A percentile compares a stretch with the other conserved stretches of the same genome.
phyloP scores from a whole-genome alignment of 495 filamentous ascomycete genomes.

The Podospora comata region DNA sequence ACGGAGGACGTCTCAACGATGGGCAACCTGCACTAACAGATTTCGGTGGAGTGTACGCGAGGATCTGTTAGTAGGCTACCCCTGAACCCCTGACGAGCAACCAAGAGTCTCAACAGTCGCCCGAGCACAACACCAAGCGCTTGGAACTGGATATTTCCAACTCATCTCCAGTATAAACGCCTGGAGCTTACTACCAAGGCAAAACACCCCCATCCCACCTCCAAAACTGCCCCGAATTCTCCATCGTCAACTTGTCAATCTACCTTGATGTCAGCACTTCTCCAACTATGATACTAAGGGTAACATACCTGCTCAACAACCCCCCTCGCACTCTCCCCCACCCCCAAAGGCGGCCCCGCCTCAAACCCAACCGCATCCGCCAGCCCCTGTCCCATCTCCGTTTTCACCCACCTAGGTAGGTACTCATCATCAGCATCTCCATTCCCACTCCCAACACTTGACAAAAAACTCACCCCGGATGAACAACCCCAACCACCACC shows the following conservation, averaged over 20 bases:
- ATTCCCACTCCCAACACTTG: background rate
- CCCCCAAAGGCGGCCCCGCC: conserved; percentile 31
- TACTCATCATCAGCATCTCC: conserved; percentile 6
- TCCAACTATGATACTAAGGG: background rate
- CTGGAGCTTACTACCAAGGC: conserved; percentile 22
- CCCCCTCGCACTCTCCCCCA: conserved; percentile 30
- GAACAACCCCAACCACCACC: conserved; percentile 29
- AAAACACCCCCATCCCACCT: conserved; percentile 19
- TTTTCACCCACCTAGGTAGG: conserved; percentile 40
- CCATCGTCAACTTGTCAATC: conserved; percentile 26
- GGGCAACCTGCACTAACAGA: background rate
- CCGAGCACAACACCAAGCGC: background rate
- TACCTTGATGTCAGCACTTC: conserved; percentile 6
- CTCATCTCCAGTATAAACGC: background rate
- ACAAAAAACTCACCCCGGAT: conserved; percentile 31
- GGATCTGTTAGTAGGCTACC: background rate
- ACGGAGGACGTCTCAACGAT: background rate
- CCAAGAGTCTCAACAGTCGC: conserved; percentile 2
- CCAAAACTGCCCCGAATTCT: conserved; percentile 30
- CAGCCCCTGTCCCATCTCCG: conserved; percentile 35
- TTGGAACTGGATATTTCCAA: background rate
- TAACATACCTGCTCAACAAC: conserved; percentile 34
- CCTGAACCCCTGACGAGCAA: background rate
- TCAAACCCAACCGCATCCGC: conserved; percentile 34
- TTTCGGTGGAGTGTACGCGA: background rate